Percentiles rank a stretch among this genome's conserved stretches.
Evolutionary conservation across 2,329 filamentous ascomycete genomes (phyloP).

Genomic region (Penicillium griseofulvum): DNA sequence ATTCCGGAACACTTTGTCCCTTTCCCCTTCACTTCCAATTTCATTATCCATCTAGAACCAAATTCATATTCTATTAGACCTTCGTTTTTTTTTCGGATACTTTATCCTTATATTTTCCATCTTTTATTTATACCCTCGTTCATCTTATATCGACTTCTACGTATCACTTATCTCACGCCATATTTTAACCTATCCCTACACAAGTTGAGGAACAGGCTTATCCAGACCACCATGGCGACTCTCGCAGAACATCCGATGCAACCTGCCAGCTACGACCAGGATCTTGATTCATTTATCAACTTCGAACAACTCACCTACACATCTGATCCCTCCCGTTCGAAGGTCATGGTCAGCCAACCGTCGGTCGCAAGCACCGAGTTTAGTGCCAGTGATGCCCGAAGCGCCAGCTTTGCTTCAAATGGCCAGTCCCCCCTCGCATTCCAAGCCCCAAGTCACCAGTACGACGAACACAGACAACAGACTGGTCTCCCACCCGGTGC

Average conservation of each 20-base stretch:
- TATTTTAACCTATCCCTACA: neutral
- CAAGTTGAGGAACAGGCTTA: neutral
- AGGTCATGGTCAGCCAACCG: constrained; percentile 38
- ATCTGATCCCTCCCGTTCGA: constrained; percentile 35
- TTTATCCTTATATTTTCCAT: constrained; percentile 3
- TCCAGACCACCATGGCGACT: constrained; percentile 31
- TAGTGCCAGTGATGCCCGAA: constrained; percentile 30
- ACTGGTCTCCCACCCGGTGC: constrained; percentile 87
- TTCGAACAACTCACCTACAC: constrained; percentile 46
- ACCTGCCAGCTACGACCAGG: constrained; percentile 41
- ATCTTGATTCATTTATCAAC: constrained; percentile 49
- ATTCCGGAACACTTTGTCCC: constrained; percentile 16
- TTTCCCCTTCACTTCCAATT: constrained; percentile 13
- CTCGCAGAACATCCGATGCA: constrained; percentile 36
- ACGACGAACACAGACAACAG: constrained; percentile 92
- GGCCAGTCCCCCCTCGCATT: constrained; percentile 56
- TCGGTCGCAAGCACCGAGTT: constrained; percentile 39
- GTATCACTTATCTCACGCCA: neutral
- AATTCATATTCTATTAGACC: constrained; percentile 6
- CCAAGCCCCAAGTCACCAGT: constrained; percentile 86
- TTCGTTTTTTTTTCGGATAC: constrained; percentile 11
- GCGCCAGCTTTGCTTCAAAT: constrained; percentile 36
- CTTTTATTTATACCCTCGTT: constrained; percentile 7
- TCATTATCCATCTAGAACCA: constrained; percentile 19
- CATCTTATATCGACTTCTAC: neutral